A percentile compares a stretch with the other conserved stretches of the same genome.
These are phyloP conservation scores for Arachis hypogaea DNA, from an alignment of 306 rosid species.

Conservation along the genomic window DNA sequence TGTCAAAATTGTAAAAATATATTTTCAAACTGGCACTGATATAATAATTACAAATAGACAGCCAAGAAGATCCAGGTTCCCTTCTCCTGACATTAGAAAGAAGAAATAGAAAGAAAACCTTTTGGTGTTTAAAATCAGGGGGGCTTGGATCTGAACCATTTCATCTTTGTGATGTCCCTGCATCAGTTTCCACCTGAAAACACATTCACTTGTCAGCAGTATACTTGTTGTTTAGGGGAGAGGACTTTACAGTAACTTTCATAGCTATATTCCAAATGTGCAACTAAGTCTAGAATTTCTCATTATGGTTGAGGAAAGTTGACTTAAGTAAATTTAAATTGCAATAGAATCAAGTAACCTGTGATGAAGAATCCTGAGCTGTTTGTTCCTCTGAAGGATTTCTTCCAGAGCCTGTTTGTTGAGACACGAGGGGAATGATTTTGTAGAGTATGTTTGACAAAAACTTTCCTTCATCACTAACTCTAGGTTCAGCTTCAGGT, in stretches of 20 bases:
- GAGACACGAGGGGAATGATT: conserved; percentile 79
- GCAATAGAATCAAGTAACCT: conserved; percentile 43
- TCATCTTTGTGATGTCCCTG: conserved; percentile 62
- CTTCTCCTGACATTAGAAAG: background rate
- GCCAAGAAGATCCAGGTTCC: background rate
- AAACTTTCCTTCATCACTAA: conserved; percentile 74
- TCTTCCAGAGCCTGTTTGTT: conserved; percentile 54
- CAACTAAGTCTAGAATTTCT: conserved; percentile 24
- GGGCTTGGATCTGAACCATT: conserved; percentile 53
- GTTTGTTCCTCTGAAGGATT: conserved; percentile 51
- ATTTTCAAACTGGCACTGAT: background rate
- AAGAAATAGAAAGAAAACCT: conserved; percentile 52
- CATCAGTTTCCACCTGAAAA: conserved; percentile 56
- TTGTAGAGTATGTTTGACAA: conserved; percentile 77
- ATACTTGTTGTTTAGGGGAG: background rate
- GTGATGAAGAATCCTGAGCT: conserved; percentile 53
- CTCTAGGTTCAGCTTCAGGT: conserved; percentile 69
- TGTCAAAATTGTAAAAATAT: conserved; percentile 5
- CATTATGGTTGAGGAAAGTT: conserved; percentile 1
- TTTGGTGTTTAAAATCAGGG: conserved; percentile 82
- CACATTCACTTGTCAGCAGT: conserved; percentile 29
- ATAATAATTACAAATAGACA: no score
- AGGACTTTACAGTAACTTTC: conserved; percentile 4
- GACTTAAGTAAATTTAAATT: conserved; percentile 13
- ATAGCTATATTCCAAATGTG: conserved; percentile 23